phyloP scores from a whole-genome alignment of 2,329 filamentous ascomycete species.

The Paramyrothecium sp. region DNA sequence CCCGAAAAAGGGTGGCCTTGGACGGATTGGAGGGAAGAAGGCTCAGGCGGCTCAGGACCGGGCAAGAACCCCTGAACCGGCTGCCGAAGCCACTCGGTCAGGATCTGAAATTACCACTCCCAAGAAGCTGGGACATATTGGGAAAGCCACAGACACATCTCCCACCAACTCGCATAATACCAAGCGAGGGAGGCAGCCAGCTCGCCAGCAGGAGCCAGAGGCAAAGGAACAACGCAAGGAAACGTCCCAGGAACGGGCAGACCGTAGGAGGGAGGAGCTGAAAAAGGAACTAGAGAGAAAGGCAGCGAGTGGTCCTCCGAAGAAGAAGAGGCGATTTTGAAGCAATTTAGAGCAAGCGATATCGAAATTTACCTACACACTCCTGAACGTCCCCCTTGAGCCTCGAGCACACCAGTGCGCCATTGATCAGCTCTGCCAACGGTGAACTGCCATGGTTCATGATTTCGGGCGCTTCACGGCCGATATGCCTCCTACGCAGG shows the following conservation, averaged over 20 bases:
- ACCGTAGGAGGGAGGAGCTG: conserved; percentile 50
- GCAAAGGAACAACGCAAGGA: conserved; percentile 33
- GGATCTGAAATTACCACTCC: conserved; percentile 7
- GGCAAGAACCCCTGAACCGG: conserved; percentile 4
- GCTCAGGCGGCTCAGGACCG: conserved; percentile 13
- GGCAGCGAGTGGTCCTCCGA: conserved; percentile 46
- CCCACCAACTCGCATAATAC: conserved; percentile 8
- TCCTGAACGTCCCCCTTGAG: too few relatives aligned
- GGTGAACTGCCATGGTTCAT: background rate
- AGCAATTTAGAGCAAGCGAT: background rate
- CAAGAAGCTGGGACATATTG: conserved; percentile 33
- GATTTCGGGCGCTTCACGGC: background rate
- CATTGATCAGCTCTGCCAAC: background rate
- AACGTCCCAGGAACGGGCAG: conserved; percentile 44
- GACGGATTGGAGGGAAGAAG: conserved; percentile 38
- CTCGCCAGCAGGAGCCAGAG: conserved; percentile 16
- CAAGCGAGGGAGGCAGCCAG: conserved; percentile 17
- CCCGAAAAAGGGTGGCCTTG: conserved; percentile 31
- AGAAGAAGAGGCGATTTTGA: conserved; percentile 57
- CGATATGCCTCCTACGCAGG: background rate
- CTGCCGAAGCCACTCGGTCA: conserved; percentile 5
- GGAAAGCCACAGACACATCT: conserved; percentile 12
- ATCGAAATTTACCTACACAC: background rate
- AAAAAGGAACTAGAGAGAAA: conserved; percentile 49
- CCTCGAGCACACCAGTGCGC: too few relatives aligned